These are phyloP conservation scores for Pseudonectria buxi DNA, from an alignment of 2,329 filamentous ascomycete species.

Conservation along the genomic window DNA sequence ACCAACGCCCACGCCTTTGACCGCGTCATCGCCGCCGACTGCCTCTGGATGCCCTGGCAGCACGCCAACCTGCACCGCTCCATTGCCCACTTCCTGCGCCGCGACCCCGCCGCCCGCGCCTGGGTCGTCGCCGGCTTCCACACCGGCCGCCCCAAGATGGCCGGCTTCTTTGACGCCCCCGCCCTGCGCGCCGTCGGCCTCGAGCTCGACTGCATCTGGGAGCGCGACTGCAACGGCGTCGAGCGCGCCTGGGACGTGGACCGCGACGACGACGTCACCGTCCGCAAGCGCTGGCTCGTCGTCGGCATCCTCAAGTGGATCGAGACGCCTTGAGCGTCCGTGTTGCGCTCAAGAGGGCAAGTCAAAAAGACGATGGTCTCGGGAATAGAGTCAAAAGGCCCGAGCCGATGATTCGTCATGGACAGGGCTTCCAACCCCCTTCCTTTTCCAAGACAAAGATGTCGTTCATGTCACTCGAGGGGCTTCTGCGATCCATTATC, in stretches of 20 bases:
- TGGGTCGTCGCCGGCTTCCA: constrained; percentile 68
- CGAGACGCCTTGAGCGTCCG: constrained; percentile 11
- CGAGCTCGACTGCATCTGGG: constrained; percentile 58
- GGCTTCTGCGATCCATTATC: too few relatives aligned
- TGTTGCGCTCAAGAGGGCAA: too few relatives aligned
- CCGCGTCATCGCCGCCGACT: constrained; percentile 63
- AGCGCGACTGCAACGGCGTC: constrained; percentile 59
- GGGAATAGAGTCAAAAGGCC: too few relatives aligned
- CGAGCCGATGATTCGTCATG: too few relatives aligned
- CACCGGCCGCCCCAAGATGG: constrained; percentile 59
- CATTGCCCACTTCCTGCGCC: constrained; percentile 54
- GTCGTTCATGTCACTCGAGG: too few relatives aligned
- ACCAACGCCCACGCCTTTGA: constrained; percentile 40
- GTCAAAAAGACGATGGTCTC: too few relatives aligned
- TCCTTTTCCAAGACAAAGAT: too few relatives aligned
- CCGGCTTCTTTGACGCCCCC: constrained; percentile 52
- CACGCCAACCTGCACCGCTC: constrained; percentile 59
- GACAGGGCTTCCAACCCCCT: too few relatives aligned
- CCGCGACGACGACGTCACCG: constrained; percentile 56
- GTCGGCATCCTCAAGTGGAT: constrained; percentile 45
- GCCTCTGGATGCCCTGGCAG: constrained; percentile 68
- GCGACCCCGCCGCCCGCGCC: constrained; percentile 39
- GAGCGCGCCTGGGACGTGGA: constrained; percentile 56
- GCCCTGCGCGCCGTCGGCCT: constrained; percentile 44
- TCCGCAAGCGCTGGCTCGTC: constrained; percentile 65